Evolutionary conservation across 2,329 filamentous ascomycete genomes (phyloP), one percentile per base, ranked within the genome.

Genomic region (Penicillium hesseltinei): DNA sequence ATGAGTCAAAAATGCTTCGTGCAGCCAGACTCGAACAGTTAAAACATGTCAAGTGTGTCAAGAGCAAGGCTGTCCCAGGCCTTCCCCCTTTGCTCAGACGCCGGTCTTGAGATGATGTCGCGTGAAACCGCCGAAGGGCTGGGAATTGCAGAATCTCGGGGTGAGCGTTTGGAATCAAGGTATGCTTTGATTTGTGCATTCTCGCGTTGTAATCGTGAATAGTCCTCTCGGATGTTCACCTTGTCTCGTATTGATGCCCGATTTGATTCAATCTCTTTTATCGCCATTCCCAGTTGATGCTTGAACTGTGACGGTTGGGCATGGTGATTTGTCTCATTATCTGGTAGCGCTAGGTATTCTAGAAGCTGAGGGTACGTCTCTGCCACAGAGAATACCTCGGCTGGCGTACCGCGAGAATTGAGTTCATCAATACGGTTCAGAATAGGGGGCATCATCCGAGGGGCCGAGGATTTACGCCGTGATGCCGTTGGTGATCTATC

Each of bases 31-130:
- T 17, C 33, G 21, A n/a, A 19, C 29, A 11, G 17, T 66, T 48
- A 70, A 35, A 69, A 62, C 23, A 70, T 45, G 43, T 70, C 67
- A 44, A 62, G 50, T 4, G 64, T 38, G 43, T 70, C 66, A 44
- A 62, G 50, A 5, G 64, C 61, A 38, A 69, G 68, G 17, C 63
- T 59, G 38, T 70, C 68, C 67, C 66, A 70, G 7, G 62, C 61
- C 36, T 61, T 64, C 5, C 59, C 65, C 36, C 46, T 57, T 2
- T 58, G 62, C 43, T 66, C 61, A 3, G 55, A 21, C 4, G 54
- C 38, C 3, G 63, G 59, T 19, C 53, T 54, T 43, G 58, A 54
- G 3, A 62, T 59, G n/a, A 62, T 58, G 25, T 21, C 52, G 4
- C 50, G 45, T 5, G 58, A 25, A 10, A 56, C 23, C 4, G 36